phyloP scores from a whole-genome alignment of 305 asterid species.

The Galium porrigens region DNA sequence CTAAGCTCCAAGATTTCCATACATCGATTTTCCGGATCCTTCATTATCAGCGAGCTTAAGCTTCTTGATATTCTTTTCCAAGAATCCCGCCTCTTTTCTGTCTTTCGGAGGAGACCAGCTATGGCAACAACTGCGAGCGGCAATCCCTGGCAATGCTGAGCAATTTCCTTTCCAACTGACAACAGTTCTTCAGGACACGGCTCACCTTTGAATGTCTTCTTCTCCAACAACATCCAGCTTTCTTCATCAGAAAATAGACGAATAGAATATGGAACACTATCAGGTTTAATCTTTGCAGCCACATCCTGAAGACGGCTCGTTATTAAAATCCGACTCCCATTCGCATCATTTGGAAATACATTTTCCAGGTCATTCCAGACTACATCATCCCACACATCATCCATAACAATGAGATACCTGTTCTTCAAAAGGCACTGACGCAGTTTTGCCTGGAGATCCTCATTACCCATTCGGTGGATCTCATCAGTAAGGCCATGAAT shows the following conservation, averaged over 20 bases:
- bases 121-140: conserved; percentile 6
- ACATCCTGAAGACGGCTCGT: neutral
- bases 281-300: neutral
- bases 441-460: conserved; percentile 5
- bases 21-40: neutral
- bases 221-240: neutral
- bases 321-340: neutral
- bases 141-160: conserved; percentile 4
- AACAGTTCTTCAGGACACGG: neutral
- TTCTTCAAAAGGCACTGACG: neutral
- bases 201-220: neutral
- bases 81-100: neutral
- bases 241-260: neutral
- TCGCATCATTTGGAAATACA: neutral
- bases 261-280: neutral
- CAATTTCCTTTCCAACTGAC: neutral
- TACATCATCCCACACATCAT: neutral
- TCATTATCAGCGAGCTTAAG: neutral
- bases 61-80: neutral
- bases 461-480: conserved; percentile 1
- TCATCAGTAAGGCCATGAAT: neutral
- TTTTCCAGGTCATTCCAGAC: neutral
- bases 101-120: neutral
- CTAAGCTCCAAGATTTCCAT: neutral
- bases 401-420: neutral